Conservation (phyloP, 176 grass and related monocot species). For the Musa beccarii region DNA sequence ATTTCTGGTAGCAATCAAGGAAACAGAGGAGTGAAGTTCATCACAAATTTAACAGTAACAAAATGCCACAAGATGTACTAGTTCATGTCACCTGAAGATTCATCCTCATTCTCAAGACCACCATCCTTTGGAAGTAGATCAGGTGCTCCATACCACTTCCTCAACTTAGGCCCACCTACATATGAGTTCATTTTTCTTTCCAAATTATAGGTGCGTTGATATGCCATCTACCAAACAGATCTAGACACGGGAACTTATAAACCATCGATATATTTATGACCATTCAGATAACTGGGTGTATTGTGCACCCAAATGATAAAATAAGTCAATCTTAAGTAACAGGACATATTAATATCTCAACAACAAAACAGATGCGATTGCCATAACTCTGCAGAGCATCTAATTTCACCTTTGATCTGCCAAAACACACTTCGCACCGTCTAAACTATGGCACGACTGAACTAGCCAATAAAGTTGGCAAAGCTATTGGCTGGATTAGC, state of each 20-base stretch:
- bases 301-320: too few relatives aligned
- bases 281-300: too few relatives aligned
- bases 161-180: conserved; percentile 86
- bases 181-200: background rate
- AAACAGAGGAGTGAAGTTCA: conserved; percentile 18
- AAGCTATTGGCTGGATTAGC: background rate
- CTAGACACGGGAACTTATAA: too few relatives aligned
- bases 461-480: too few relatives aligned
- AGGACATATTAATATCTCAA: too few relatives aligned
- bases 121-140: conserved; percentile 77
- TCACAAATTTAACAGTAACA: background rate
- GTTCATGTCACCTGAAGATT: conserved; percentile 44
- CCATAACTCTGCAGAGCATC: too few relatives aligned
- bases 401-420: too few relatives aligned
- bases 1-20: conserved; percentile 39
- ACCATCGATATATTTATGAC: too few relatives aligned
- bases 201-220: background rate
- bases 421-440: too few relatives aligned
- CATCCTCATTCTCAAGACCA: conserved; percentile 37
- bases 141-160: conserved; percentile 85
- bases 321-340: too few relatives aligned
- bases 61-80: background rate
- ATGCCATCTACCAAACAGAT: background rate
- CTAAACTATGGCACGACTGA: too few relatives aligned
- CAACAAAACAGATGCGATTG: too few relatives aligned